Evolutionary conservation across 768 basidiomycete species (phyloP).

Genomic region (Rhodotorula paludigena): DNA sequence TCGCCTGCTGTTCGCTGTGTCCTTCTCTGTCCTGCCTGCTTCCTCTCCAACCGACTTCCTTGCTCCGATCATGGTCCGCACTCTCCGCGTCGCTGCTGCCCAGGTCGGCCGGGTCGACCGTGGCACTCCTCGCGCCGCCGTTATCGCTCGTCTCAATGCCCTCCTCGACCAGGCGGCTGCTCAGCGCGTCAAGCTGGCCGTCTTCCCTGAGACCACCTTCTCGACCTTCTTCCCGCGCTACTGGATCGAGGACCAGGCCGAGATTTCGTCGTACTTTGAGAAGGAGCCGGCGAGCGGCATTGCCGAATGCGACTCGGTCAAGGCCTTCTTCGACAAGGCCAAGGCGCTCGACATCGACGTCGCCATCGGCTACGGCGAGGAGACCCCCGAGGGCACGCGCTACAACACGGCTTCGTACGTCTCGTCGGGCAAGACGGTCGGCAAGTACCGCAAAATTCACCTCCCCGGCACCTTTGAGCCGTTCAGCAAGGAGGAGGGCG

Average conservation of each 20-base stretch:
- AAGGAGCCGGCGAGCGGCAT: constrained; percentile 40
- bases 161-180: constrained; percentile 37
- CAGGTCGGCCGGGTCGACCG: constrained; percentile 47
- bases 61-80: constrained; percentile 38
- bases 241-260: constrained; percentile 42
- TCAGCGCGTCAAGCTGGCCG: constrained; percentile 20
- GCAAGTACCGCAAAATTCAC: constrained; percentile 46
- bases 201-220: constrained; percentile 37
- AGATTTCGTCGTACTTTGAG: constrained; percentile 44
- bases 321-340: constrained; percentile 43
- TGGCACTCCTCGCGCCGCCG: constrained; percentile 34
- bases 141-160: constrained; percentile 41
- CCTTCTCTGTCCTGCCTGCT: not conserved
- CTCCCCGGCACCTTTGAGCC: constrained; percentile 44
- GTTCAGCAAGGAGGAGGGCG: constrained; percentile 42
- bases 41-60: too few relatives aligned
- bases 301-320: constrained; percentile 36
- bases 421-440: constrained; percentile 40
- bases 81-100: constrained; percentile 45
- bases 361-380: constrained; percentile 46
- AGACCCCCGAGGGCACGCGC: constrained; percentile 39
- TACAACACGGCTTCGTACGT: constrained; percentile 46
- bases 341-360: constrained; percentile 44
- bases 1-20: not conserved
- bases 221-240: constrained; percentile 46